Evolutionary conservation across 148 eudicot genomes (phyloP).

Genomic region (Fagopyrum esculentum): DNA sequence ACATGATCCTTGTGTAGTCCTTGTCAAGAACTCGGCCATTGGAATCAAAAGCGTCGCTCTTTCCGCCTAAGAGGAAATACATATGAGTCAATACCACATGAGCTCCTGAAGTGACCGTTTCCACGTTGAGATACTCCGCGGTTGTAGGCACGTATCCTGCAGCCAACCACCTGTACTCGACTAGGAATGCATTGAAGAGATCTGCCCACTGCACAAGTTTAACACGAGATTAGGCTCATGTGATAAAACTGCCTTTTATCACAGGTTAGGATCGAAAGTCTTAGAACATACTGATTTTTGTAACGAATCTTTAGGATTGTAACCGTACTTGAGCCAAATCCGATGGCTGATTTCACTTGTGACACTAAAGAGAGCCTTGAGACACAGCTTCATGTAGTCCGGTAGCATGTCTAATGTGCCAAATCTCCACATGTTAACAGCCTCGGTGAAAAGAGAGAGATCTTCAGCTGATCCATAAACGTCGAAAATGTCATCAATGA

Average conservation of each 20-base stretch:
- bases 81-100: constrained; percentile 30
- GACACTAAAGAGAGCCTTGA: constrained; percentile 33
- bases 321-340: constrained; percentile 21
- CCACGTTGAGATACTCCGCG: constrained; percentile 48
- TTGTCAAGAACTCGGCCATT: neutral
- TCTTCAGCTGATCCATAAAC: constrained; percentile 47
- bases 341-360: constrained; percentile 27
- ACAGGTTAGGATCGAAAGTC: neutral
- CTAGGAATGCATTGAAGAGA: constrained; percentile 54
- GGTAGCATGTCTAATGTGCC: constrained; percentile 29
- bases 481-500: constrained; percentile 73
- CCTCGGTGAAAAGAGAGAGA: constrained; percentile 51
- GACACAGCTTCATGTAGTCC: constrained; percentile 38
- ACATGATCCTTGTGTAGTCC: constrained; percentile 20
- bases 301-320: constrained; percentile 18
- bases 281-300: constrained; percentile 15
- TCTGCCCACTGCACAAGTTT: constrained; percentile 41
- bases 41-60: neutral
- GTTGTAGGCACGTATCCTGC: constrained; percentile 33
- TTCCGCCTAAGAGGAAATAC: constrained; percentile 48
- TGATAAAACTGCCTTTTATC: neutral
- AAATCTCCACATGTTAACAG: constrained; percentile 48
- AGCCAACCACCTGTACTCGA: constrained; percentile 62
- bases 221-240: neutral
- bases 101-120: constrained; percentile 40